Conservation (phyloP, 169 alveolate species). For the Perkinsus chesapeaki region DNA sequence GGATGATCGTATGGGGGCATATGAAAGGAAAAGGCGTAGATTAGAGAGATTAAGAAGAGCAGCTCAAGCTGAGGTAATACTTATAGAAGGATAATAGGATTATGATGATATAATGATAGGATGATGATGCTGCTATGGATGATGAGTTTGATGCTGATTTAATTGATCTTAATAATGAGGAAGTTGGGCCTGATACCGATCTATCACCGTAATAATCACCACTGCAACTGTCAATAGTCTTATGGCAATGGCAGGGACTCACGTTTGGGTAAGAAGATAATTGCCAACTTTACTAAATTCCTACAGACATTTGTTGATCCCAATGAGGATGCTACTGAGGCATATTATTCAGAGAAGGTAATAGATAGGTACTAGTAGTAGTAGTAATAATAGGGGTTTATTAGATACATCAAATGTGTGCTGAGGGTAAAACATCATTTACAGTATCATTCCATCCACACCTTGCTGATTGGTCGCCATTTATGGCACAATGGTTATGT, state of each 20-base stretch:
- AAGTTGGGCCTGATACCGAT: not conserved
- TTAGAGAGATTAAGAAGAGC: not conserved
- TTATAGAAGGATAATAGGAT: not conserved
- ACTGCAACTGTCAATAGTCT: not conserved
- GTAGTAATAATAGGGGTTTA: not conserved
- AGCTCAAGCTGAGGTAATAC: not conserved
- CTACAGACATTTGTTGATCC: not conserved
- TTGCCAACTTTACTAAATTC: not conserved
- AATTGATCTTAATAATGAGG: not conserved
- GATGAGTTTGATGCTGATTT: not conserved
- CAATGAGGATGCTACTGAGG: not conserved
- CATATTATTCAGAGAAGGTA: not conserved
- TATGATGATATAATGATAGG: not conserved
- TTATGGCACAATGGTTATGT: not conserved
- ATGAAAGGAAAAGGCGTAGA: not conserved
- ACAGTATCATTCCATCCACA: not conserved
- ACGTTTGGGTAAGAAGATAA: not conserved
- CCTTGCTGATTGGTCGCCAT: not conserved
- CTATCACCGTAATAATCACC: not conserved
- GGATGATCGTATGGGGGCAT: not conserved
- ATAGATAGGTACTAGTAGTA: not conserved
- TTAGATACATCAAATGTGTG: not conserved
- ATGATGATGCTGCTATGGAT: not conserved
- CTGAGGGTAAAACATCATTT: not conserved
- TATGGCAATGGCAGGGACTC: not conserved